phyloP scores from a whole-genome alignment of 2,329 filamentous ascomycete genomes.

The Cladosporium cucumerinum region DNA sequence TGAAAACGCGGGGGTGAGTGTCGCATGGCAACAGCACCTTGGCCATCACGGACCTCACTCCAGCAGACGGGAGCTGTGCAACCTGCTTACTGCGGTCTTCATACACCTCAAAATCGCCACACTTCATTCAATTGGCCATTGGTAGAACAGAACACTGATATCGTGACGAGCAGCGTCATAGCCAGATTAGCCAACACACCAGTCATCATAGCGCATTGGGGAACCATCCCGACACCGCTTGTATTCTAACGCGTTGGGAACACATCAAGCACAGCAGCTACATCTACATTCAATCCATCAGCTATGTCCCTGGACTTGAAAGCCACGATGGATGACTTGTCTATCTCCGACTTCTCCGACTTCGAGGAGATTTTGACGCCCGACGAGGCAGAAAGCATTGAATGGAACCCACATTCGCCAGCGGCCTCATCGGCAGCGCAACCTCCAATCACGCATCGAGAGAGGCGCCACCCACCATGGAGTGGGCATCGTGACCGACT shows the following conservation, averaged over 20 bases:
- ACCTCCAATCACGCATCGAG: neutral
- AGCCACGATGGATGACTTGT: constrained; percentile 1
- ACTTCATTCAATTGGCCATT: neutral
- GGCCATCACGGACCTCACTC: neutral
- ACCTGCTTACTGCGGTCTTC: neutral
- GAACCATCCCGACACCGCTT: neutral
- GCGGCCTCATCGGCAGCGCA: neutral
- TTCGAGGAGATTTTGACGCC: constrained; percentile 14
- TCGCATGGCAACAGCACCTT: neutral
- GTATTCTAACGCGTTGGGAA: neutral
- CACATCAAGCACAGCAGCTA: neutral
- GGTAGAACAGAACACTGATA: neutral
- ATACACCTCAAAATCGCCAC: neutral
- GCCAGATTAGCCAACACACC: neutral
- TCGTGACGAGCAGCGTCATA: neutral
- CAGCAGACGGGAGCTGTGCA: neutral
- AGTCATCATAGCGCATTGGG: neutral
- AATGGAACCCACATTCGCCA: constrained; percentile 8
- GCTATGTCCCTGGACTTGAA: neutral
- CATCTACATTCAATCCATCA: neutral
- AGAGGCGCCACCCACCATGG: constrained; percentile 15
- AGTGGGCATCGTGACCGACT: constrained; percentile 14
- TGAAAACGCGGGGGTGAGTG: neutral
- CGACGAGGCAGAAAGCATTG: constrained; percentile 6
- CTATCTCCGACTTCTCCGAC: constrained; percentile 8